Evolutionary conservation across 352 stramenopile genomes (phyloP).

Genomic region (Globisporangium carolinianum): DNA sequence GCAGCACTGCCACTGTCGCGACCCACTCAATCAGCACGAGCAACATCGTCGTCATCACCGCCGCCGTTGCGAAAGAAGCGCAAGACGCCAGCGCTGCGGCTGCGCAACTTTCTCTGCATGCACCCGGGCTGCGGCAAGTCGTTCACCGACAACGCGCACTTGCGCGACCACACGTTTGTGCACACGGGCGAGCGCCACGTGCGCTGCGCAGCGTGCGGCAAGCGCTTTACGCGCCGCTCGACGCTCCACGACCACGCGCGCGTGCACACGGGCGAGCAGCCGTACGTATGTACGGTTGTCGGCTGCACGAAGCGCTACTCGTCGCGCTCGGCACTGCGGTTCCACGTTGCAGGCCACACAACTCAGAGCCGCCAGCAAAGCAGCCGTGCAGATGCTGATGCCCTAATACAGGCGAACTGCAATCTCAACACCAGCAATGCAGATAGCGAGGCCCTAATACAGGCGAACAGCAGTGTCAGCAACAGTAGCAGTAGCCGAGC

Average conservation of each 20-base stretch:
- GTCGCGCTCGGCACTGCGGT: conserved; percentile 52
- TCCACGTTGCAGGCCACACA: conserved; percentile 36
- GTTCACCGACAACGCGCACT: conserved; percentile 61
- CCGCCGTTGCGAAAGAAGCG: conserved; percentile 20
- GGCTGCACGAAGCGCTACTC: conserved; percentile 30
- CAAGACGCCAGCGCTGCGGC: conserved; percentile 36
- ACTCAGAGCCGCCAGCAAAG: not conserved
- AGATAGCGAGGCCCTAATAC: not conserved
- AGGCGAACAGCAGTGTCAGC: not conserved
- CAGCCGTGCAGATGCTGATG: not conserved
- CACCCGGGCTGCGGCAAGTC: conserved; percentile 62
- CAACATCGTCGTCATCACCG: not conserved
- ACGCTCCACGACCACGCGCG: conserved; percentile 59
- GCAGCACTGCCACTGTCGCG: not conserved
- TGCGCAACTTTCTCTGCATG: conserved; percentile 67
- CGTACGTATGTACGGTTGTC: conserved; percentile 34
- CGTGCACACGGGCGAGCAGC: conserved; percentile 70
- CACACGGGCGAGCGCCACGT: conserved; percentile 65
- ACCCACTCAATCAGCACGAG: not conserved
- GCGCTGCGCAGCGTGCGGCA: conserved; percentile 35
- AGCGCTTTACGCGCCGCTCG: conserved; percentile 42
- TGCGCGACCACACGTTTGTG: conserved; percentile 66
- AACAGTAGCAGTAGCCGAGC: not conserved
- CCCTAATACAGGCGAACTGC: too few species aligned
- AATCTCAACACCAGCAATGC: not conserved